Base-by-base conservation (phyloP, 2,329 filamentous ascomycete species). In the Colletotrichum sp. region DNA sequence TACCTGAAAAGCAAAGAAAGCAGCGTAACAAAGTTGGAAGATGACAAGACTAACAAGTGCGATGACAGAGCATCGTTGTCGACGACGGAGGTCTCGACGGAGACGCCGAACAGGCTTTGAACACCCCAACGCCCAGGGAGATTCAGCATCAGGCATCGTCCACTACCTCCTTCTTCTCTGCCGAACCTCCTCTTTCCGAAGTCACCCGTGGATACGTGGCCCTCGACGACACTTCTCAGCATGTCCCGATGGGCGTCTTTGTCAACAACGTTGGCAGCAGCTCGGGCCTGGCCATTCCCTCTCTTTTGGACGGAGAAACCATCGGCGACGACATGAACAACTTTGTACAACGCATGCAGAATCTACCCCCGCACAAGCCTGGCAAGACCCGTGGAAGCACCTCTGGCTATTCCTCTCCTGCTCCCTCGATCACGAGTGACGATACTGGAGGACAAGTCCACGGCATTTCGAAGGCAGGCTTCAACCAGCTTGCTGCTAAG, bases 1-100 rank as follows among this genome's bases (percentile, higher is more conserved):
- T 82, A 82, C 54, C 76, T 76, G 36, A 72, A 58, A 8, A 72
- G 43, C 72, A 72, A 74, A 61, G 6, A 36, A 15, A n/a, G n/a
- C 9, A 36, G 18, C n/a, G 18, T 38, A 6, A 27, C 34, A 27
- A 61, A 51, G 47, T 12, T 24, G 12, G 16, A 63, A 8, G 4
- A 27, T 11, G 15, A 33, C n/a, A 27, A 61, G 15, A 62, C 72
- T 74, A 34, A 74, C 62, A 24, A 63, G 6, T 16, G 29, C 16
- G 27, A 16, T 63, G 47, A 57, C n/a, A 74, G 69, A 54, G 65
- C 29, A 33, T 74, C 57, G 62, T 74, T 58, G 72, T 74, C 57
- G 72, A 74, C 18, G 72, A 74, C 16, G 72, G 72, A 13, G 72
- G 72, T 13, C 13, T 74, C 15, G n/a, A 62, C 3, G 72, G 72